Evolutionary conservation across 2,329 filamentous ascomycete species (phyloP).

Genomic region (Fonsecaea pedrosoi): DNA sequence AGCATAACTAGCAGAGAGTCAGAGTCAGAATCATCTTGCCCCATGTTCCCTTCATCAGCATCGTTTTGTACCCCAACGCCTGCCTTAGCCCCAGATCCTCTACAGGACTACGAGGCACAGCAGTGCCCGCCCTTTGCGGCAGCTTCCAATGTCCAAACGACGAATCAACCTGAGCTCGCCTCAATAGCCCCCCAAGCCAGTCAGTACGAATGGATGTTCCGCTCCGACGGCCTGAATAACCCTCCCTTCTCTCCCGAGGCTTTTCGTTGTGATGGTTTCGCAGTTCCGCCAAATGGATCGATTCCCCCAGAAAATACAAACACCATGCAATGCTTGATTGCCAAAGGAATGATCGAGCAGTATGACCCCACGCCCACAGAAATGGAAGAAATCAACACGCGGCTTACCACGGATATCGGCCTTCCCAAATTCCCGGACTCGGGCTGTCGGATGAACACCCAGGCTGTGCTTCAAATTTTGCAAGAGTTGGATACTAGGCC

Average conservation of each 20-base stretch:
- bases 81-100: not conserved
- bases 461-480: conserved; percentile 26
- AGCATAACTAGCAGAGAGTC: not conserved
- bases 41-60: not conserved
- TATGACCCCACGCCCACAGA: conserved; percentile 48
- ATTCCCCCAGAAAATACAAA: conserved; percentile 34
- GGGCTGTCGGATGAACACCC: conserved; percentile 49
- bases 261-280: conserved; percentile 20
- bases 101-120: not conserved
- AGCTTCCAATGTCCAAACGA: not conserved
- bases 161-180: not conserved
- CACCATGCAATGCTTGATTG: conserved; percentile 49
- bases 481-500: conserved; percentile 8
- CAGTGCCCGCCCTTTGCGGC: conserved; percentile 3
- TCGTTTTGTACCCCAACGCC: not conserved
- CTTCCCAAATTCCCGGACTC: conserved; percentile 42
- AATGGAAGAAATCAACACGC: conserved; percentile 46
- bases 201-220: conserved; percentile 17
- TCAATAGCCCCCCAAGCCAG: not conserved
- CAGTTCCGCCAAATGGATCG: conserved; percentile 5
- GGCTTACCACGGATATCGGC: conserved; percentile 46
- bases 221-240: conserved; percentile 1
- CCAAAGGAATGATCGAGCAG: conserved; percentile 48
- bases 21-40: not conserved
- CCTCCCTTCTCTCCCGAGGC: not conserved